Percentiles rank a stretch among this genome's conserved stretches.
Evolutionary conservation across 139 green algal genomes (phyloP).

Genomic region (Closterium sp.): DNA sequence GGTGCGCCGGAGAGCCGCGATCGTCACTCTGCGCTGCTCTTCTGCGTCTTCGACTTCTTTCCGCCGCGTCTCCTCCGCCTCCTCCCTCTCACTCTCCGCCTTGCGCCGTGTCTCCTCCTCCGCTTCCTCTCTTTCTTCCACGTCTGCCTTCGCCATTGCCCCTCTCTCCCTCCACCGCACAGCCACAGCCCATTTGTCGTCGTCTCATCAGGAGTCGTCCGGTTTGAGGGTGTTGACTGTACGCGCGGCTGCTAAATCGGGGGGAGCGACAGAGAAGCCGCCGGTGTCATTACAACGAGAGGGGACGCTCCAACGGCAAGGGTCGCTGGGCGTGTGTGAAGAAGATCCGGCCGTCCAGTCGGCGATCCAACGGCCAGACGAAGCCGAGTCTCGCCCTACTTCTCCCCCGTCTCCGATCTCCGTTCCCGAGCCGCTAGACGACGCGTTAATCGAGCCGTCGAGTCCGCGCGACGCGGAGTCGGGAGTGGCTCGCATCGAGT

Average conservation of each 20-base stretch:
- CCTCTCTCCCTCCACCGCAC: not conserved
- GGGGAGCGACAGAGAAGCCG: not conserved
- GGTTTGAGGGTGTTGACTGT: not conserved
- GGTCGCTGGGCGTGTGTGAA: not conserved
- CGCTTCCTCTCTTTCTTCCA: not conserved
- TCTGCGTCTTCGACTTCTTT: not conserved
- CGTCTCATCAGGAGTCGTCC: not conserved
- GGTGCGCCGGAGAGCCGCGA: too few relatives aligned
- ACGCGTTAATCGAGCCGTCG: not conserved
- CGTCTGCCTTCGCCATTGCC: not conserved
- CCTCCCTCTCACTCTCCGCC: not conserved
- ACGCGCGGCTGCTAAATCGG: not conserved
- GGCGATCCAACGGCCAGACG: not conserved
- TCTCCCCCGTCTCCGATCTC: not conserved
- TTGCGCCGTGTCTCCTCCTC: not conserved
- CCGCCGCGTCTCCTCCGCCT: not conserved
- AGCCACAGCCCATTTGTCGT: not conserved
- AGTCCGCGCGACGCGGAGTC: not conserved
- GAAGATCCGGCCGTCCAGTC: not conserved
- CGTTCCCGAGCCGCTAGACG: not conserved
- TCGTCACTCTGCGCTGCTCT: too few relatives aligned
- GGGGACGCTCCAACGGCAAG: not conserved
- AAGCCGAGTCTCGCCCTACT: not conserved
- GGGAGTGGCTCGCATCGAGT: conserved; percentile 32
- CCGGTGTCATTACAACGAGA: too few relatives aligned